Conservation (phyloP, 2,329 filamentous ascomycete genomes). For the Magnaporthiopsis incrustans region DNA sequence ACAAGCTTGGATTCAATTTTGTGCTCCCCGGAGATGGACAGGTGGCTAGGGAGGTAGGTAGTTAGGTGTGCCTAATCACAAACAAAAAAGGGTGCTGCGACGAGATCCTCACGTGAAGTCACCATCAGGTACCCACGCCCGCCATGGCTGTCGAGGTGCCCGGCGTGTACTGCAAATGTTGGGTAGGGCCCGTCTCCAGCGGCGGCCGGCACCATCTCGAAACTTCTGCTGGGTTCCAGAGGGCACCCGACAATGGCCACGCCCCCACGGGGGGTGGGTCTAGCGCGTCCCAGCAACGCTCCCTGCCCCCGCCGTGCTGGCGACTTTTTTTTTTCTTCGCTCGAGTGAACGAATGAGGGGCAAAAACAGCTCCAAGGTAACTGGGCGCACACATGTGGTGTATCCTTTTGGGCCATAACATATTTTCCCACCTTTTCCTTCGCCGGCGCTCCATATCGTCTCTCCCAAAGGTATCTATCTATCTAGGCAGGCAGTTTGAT, state of each 20-base stretch:
- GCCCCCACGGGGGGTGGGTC: slow-evolving; percentile 1
- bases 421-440: neutral
- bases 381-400: neutral
- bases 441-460: neutral
- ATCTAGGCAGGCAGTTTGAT: neutral
- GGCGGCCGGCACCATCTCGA: neutral
- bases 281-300: slow-evolving; percentile 1
- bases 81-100: too few relatives aligned
- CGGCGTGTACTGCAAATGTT: neutral
- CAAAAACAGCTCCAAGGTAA: slow-evolving; percentile 1
- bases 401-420: neutral
- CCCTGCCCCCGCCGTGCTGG: slow-evolving; percentile 1
- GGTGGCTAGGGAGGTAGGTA: too few relatives aligned
- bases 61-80: too few relatives aligned
- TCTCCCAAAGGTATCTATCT: neutral
- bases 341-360: slow-evolving; percentile 6
- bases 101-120: too few relatives aligned
- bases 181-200: neutral
- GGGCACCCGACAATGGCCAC: neutral
- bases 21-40: too few relatives aligned
- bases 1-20: neutral
- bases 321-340: slow-evolving; percentile 1
- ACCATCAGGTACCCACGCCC: neutral
- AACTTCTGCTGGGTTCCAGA: slow-evolving; percentile 7
- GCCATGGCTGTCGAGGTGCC: neutral